phyloP scores from a whole-genome alignment of 495 filamentous ascomycete genomes.

The Aspergillus sclerotiicarbonarius region DNA sequence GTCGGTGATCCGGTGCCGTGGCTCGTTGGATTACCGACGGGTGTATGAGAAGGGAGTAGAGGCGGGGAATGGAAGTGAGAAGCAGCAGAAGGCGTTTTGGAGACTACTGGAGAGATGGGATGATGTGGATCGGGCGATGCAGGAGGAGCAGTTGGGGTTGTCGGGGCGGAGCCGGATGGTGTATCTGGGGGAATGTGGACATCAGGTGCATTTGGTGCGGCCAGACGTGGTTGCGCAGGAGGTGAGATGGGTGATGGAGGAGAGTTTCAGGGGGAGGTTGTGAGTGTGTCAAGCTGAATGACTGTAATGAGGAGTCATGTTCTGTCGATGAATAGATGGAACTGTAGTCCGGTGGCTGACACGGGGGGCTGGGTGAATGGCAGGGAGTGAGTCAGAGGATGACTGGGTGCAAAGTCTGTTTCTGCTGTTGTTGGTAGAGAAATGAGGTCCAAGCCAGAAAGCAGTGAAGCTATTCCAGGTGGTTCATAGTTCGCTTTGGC shows the following conservation, averaged over 20 bases:
- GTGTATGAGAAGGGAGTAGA: slow-evolving; percentile 33
- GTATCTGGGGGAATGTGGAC: slow-evolving; percentile 45
- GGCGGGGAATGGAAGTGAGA: slow-evolving; percentile 33
- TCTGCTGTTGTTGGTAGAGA: no score
- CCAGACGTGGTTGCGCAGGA: slow-evolving; percentile 48
- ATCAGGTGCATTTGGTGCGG: slow-evolving; percentile 46
- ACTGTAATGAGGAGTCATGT: background rate
- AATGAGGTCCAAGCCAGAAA: no score
- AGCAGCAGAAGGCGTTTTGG: slow-evolving; percentile 28
- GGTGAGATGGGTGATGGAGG: slow-evolving; percentile 46
- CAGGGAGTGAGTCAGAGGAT: no score
- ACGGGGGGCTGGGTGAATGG: no score
- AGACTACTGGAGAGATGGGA: slow-evolving; percentile 38
- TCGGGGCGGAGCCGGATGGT: slow-evolving; percentile 35
- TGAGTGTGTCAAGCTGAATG: background rate
- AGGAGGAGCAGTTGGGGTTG: slow-evolving; percentile 44
- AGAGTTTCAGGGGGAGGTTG: slow-evolving; percentile 16
- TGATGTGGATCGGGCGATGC: slow-evolving; percentile 35
- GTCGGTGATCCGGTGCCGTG: slow-evolving; percentile 38
- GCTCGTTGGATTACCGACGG: slow-evolving; percentile 29
- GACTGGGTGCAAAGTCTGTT: no score
- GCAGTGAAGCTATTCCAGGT: background rate
- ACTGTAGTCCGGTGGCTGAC: background rate
- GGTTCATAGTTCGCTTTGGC: background rate
- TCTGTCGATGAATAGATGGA: background rate